Evolutionary conservation across 2,329 filamentous ascomycete genomes (phyloP).

Genomic region (Teratosphaeriaceae sp.): DNA sequence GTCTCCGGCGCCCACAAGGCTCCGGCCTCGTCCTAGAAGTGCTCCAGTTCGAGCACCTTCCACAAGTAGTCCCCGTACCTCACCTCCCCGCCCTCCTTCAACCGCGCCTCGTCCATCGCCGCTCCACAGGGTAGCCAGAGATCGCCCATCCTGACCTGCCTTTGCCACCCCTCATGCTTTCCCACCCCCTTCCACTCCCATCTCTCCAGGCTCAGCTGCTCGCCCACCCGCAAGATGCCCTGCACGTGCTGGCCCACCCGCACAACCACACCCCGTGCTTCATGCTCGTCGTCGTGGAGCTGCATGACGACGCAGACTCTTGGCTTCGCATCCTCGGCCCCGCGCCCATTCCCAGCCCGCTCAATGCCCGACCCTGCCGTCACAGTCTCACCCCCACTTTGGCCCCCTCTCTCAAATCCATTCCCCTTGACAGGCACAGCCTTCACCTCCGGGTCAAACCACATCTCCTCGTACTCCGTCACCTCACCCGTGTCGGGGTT

Average conservation of each 20-base stretch:
- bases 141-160: slow-evolving; percentile 33
- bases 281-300: slow-evolving; percentile 17
- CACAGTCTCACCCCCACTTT: too few relatives aligned
- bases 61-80: slow-evolving; percentile 30
- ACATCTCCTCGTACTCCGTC: slow-evolving; percentile 46
- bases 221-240: slow-evolving; percentile 45
- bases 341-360: neutral
- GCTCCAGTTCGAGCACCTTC: slow-evolving; percentile 31
- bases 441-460: slow-evolving; percentile 34
- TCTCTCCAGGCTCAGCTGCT: slow-evolving; percentile 45
- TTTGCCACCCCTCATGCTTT: slow-evolving; percentile 28
- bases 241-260: slow-evolving; percentile 51
- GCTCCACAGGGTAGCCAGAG: slow-evolving; percentile 35
- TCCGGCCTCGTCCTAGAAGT: slow-evolving; percentile 4
- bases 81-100: slow-evolving; percentile 27
- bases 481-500: slow-evolving; percentile 49
- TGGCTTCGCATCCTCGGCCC: slow-evolving; percentile 24
- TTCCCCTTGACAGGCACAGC: neutral
- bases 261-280: slow-evolving; percentile 46
- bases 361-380: too few relatives aligned
- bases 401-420: slow-evolving; percentile 4
- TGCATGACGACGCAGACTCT: slow-evolving; percentile 14
- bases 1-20: neutral
- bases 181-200: slow-evolving; percentile 41
- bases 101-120: slow-evolving; percentile 26